These are phyloP conservation scores for Trichoderma citrinoviride DNA, from an alignment of 2,329 filamentous ascomycete genomes.

Conservation along the genomic window DNA sequence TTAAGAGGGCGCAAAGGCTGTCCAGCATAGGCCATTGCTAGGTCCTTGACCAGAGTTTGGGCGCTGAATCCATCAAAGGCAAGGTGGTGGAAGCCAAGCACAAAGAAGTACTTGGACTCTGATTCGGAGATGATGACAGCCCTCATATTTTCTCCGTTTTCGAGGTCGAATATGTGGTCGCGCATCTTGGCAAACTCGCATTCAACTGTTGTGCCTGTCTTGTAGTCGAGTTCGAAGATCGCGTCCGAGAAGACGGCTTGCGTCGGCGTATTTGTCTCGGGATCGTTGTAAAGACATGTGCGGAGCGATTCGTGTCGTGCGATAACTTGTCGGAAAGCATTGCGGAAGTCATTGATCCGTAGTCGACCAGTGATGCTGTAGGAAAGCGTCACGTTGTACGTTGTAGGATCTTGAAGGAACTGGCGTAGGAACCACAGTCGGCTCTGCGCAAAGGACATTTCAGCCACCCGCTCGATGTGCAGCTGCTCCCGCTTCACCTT, in stretches of 20 bases:
- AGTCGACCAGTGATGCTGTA: neutral
- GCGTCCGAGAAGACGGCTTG: slow-evolving; percentile 31
- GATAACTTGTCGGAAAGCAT: slow-evolving; percentile 3
- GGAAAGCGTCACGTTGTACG: slow-evolving; percentile 5
- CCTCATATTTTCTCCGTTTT: slow-evolving; percentile 34
- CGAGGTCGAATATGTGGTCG: slow-evolving; percentile 39
- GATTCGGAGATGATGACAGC: slow-evolving; percentile 37
- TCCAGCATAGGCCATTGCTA: slow-evolving; percentile 43
- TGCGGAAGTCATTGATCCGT: neutral
- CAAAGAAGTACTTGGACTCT: slow-evolving; percentile 37
- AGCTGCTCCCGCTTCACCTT: neutral
- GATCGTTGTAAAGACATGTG: slow-evolving; percentile 26
- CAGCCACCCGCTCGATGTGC: neutral
- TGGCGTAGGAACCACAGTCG: slow-evolving; percentile 1
- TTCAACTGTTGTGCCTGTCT: slow-evolving; percentile 26
- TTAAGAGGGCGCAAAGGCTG: slow-evolving; percentile 23
- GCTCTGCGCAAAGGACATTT: slow-evolving; percentile 28
- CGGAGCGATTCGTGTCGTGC: slow-evolving; percentile 27
- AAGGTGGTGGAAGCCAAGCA: slow-evolving; percentile 51
- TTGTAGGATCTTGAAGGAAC: neutral
- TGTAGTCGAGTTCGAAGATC: slow-evolving; percentile 31
- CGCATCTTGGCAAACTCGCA: slow-evolving; percentile 31
- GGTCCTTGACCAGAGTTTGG: slow-evolving; percentile 43
- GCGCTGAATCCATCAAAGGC: slow-evolving; percentile 49
- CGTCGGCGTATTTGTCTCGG: slow-evolving; percentile 24